phyloP scores from a whole-genome alignment of 345 rosid genomes.

The Kandelia obovata region DNA sequence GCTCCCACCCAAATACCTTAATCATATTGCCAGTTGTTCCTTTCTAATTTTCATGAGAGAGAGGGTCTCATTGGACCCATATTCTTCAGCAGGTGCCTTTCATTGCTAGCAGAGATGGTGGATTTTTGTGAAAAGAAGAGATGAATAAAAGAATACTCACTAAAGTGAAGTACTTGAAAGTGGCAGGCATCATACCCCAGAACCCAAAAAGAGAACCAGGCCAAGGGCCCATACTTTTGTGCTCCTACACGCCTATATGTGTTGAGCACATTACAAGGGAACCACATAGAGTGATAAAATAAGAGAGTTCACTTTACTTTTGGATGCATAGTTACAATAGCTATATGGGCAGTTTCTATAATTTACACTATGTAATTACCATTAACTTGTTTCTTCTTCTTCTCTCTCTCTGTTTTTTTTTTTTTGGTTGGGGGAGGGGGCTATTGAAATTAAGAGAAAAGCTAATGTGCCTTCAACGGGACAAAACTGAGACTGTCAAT shows the following conservation, averaged over 20 bases:
- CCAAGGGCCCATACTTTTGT: conserved; percentile 34
- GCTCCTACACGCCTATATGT: conserved; percentile 11
- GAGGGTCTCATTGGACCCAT: conserved; percentile 36
- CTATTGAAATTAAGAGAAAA: neutral
- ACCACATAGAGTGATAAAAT: neutral
- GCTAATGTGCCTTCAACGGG: neutral
- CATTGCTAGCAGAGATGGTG: conserved; percentile 19
- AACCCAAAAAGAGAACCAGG: conserved; percentile 23
- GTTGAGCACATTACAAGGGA: neutral
- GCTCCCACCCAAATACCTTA: conserved; percentile 25
- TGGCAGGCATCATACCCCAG: conserved; percentile 44
- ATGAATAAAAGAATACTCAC: conserved; percentile 16
- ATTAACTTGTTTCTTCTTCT: neutral
- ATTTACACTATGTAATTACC: too few relatives aligned
- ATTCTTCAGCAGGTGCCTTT: conserved; percentile 25
- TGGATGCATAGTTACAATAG: neutral
- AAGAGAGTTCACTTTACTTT: conserved; percentile 4
- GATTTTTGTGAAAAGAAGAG: conserved; percentile 42
- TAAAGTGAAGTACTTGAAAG: conserved; percentile 20
- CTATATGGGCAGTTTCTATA: neutral
- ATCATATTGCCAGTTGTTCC: conserved; percentile 22
- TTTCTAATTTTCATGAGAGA: conserved; percentile 26
- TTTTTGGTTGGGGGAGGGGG: neutral
- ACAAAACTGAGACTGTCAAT: neutral
- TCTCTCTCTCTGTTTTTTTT: too few relatives aligned